Evolutionary conservation across 2,329 filamentous ascomycete genomes (phyloP).

Genomic region (Pseudogymnoascus sp.): DNA sequence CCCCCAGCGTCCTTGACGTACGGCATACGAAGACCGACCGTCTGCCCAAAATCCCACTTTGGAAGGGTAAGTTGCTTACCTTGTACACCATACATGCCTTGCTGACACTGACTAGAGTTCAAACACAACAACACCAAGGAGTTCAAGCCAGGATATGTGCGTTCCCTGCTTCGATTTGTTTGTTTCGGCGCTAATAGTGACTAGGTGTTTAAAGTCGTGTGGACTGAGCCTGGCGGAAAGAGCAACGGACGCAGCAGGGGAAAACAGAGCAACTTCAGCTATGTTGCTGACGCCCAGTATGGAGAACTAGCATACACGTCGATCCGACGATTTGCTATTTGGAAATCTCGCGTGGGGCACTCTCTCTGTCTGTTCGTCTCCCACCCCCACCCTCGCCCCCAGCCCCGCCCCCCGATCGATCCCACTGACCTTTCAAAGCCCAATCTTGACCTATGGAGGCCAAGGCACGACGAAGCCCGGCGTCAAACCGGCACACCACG

Average conservation of each 20-base stretch:
- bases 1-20: accelerated
- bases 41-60: not conserved
- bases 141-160: not conserved
- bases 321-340: conserved; percentile 13
- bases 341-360: not conserved
- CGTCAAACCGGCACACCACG: conserved; percentile 18
- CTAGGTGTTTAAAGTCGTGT: conserved; percentile 17
- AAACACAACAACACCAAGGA: accelerated
- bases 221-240: conserved; percentile 12
- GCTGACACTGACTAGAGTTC: not conserved
- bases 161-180: not conserved
- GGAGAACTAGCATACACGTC: conserved; percentile 4
- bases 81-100: not conserved
- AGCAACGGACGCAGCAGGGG: conserved; percentile 2
- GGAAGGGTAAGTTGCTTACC: not conserved
- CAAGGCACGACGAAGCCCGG: conserved; percentile 17
- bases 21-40: not conserved
- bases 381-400: not conserved
- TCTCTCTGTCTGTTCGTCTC: conserved; percentile 18
- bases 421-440: conserved; percentile 9
- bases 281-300: not conserved
- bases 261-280: not conserved
- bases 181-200: not conserved
- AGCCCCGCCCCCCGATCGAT: not conserved
- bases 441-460: conserved; percentile 17